These are phyloP conservation scores for Podospora pseudoanserina DNA, from an alignment of 495 filamentous ascomycete genomes.

Conservation along the genomic window DNA sequence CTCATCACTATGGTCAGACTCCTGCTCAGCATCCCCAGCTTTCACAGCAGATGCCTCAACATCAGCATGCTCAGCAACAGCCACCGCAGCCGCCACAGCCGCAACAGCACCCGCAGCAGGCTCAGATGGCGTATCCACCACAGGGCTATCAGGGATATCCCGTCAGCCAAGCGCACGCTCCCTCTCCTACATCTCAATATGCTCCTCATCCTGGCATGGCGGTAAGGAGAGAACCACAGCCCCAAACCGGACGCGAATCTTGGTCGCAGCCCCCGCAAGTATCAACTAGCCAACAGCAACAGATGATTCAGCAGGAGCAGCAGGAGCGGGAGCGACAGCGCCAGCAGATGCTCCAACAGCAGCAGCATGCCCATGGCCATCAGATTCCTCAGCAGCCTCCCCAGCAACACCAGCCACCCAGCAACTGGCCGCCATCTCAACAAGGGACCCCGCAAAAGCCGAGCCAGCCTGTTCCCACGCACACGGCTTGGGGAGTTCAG, in stretches of 20 bases:
- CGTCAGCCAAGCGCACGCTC: slow-evolving; percentile 22
- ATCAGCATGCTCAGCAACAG: slow-evolving; percentile 22
- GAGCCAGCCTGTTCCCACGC: slow-evolving; percentile 35
- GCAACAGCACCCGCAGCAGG: slow-evolving; percentile 11
- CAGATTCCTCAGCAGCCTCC: slow-evolving; percentile 20
- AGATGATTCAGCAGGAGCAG: slow-evolving; percentile 23
- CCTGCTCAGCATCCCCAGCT: slow-evolving; percentile 22
- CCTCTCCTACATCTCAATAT: slow-evolving; percentile 29
- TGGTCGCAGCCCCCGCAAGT: slow-evolving; percentile 19
- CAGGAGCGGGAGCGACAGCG: slow-evolving; percentile 32
- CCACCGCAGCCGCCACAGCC: slow-evolving; percentile 20
- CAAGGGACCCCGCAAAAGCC: slow-evolving; percentile 39
- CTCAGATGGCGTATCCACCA: neutral
- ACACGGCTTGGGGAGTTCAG: slow-evolving; percentile 45
- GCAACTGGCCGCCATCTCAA: slow-evolving; percentile 34
- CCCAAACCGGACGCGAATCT: slow-evolving; percentile 17
- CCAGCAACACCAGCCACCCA: slow-evolving; percentile 23
- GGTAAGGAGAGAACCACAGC: slow-evolving; percentile 18
- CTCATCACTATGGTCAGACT: slow-evolving; percentile 39
- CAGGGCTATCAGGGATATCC: slow-evolving; percentile 19
- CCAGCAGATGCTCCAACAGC: slow-evolving; percentile 25
- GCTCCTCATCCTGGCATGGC: slow-evolving; percentile 24
- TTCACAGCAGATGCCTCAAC: slow-evolving; percentile 22
- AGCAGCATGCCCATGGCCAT: neutral
- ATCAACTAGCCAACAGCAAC: slow-evolving; percentile 14